Conservation (phyloP, 2,329 filamentous ascomycete species). For the Fusarium haematococcum region DNA sequence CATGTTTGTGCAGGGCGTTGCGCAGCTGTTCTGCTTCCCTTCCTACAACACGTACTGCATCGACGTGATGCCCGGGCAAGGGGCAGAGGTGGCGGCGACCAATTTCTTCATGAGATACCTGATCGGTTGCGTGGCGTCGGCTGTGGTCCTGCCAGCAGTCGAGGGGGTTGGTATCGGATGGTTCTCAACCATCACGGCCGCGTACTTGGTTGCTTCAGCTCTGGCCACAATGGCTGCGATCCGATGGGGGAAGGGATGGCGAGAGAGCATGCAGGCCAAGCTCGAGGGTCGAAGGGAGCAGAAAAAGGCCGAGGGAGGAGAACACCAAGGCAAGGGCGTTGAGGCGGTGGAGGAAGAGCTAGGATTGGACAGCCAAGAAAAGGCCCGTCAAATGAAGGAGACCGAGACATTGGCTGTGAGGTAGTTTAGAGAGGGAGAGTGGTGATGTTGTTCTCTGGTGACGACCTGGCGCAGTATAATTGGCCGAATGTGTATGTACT, state of each 20-base stretch:
- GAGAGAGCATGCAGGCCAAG: slow-evolving; percentile 49
- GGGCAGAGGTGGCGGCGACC: slow-evolving; percentile 80
- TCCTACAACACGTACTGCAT: slow-evolving; percentile 84
- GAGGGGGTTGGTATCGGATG: slow-evolving; percentile 81
- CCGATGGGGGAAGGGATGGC: slow-evolving; percentile 55
- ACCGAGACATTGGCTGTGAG: slow-evolving; percentile 21
- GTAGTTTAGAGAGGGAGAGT: slow-evolving; percentile 8
- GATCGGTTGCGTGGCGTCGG: slow-evolving; percentile 77
- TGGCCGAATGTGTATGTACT: not conserved
- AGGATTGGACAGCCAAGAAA: not conserved
- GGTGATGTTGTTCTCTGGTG: not conserved
- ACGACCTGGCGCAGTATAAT: not conserved
- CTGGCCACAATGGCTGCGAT: slow-evolving; percentile 53
- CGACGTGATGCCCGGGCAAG: slow-evolving; percentile 78
- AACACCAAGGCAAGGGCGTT: slow-evolving; percentile 2
- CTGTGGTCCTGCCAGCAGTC: slow-evolving; percentile 79
- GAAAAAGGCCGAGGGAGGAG: slow-evolving; percentile 8
- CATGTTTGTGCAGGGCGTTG: slow-evolving; percentile 80
- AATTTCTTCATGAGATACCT: slow-evolving; percentile 85
- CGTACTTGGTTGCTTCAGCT: slow-evolving; percentile 53
- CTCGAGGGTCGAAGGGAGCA: slow-evolving; percentile 14
- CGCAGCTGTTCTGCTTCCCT: slow-evolving; percentile 81
- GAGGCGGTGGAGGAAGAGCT: slow-evolving; percentile 6
- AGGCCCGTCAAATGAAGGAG: not conserved
- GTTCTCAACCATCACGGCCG: slow-evolving; percentile 75